These are phyloP conservation scores for Vitis riparia DNA, from an alignment of 164 flowering plant genomes.

Conservation along the genomic window DNA sequence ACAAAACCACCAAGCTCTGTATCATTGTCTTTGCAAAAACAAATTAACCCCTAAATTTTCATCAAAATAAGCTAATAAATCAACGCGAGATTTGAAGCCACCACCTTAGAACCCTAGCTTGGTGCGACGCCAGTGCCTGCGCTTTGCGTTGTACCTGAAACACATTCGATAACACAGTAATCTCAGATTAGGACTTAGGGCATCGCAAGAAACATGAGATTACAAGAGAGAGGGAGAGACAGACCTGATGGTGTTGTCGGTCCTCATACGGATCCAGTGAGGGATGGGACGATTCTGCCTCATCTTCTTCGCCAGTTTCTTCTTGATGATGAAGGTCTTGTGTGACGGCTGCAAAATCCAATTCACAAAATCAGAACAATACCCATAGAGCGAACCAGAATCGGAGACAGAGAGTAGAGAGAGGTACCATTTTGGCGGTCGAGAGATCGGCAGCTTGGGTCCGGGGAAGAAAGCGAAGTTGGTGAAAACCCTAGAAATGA, in stretches of 20 bases:
- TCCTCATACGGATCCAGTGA: slow-evolving; percentile 57
- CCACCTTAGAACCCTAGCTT: slow-evolving; percentile 63
- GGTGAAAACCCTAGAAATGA: too few species aligned
- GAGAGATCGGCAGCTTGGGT: slow-evolving; percentile 2
- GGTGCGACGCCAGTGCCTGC: slow-evolving; percentile 77
- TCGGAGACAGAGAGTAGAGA: background rate
- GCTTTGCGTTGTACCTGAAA: slow-evolving; percentile 67
- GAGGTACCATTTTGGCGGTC: slow-evolving; percentile 6
- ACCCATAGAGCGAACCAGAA: background rate
- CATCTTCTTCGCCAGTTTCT: slow-evolving; percentile 73
- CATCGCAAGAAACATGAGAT: background rate
- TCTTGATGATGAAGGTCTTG: slow-evolving; percentile 56
- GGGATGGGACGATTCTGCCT: slow-evolving; percentile 68
- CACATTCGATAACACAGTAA: background rate
- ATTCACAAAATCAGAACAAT: background rate
- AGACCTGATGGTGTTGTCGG: slow-evolving; percentile 62
- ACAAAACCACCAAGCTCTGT: too few species aligned
- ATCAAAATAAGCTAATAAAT: background rate
- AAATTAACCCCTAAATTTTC: too few species aligned
- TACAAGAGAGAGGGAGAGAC: background rate
- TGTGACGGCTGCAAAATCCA: slow-evolving; percentile 49
- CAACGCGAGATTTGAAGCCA: background rate
- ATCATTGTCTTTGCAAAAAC: too few species aligned
- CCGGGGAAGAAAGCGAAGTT: too few species aligned
- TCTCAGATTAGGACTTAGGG: background rate